A percentile compares a stretch with the other conserved stretches of the same genome.
Evolutionary conservation across 1,284 basidiomycete genomes (phyloP).

Genomic region (Boletellus deceptivus): DNA sequence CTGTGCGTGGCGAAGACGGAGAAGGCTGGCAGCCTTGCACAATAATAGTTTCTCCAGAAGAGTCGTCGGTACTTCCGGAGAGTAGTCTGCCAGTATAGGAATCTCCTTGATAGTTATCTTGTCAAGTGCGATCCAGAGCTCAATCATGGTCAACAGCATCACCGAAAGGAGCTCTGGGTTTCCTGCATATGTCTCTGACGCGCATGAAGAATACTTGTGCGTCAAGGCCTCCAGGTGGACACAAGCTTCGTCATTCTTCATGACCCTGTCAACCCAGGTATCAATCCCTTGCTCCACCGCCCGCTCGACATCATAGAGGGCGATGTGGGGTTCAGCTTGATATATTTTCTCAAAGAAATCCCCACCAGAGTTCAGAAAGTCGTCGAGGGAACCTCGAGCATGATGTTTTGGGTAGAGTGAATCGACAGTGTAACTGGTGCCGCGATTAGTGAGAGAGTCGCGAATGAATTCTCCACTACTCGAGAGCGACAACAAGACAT

Average conservation of each 20-base stretch:
- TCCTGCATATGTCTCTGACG: slow-evolving; percentile 25
- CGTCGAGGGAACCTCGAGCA: slow-evolving; percentile 7
- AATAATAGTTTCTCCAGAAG: neutral
- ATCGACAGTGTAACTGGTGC: too few relatives aligned
- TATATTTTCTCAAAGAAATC: slow-evolving; percentile 11
- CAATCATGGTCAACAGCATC: slow-evolving; percentile 42
- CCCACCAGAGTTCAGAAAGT: slow-evolving; percentile 13
- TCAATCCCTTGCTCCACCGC: slow-evolving; percentile 29
- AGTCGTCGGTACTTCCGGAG: neutral
- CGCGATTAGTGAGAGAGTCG: neutral
- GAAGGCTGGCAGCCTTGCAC: neutral
- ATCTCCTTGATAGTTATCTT: slow-evolving; percentile 22
- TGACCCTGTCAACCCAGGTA: slow-evolving; percentile 25
- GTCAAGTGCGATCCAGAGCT: slow-evolving; percentile 48
- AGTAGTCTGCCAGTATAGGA: slow-evolving; percentile 31
- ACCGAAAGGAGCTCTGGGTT: slow-evolving; percentile 44
- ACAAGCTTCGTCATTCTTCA: slow-evolving; percentile 4
- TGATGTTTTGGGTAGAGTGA: slow-evolving; percentile 11
- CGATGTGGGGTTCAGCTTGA: slow-evolving; percentile 11
- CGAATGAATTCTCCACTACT: slow-evolving; percentile 25
- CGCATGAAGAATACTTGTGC: slow-evolving; percentile 27
- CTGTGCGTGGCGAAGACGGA: neutral
- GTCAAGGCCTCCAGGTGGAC: slow-evolving; percentile 23
- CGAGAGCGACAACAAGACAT: slow-evolving; percentile 31
- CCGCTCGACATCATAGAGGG: slow-evolving; percentile 36